phyloP scores from a whole-genome alignment of 805 yeast genomes.

The Henningerozyma blattae region DNA sequence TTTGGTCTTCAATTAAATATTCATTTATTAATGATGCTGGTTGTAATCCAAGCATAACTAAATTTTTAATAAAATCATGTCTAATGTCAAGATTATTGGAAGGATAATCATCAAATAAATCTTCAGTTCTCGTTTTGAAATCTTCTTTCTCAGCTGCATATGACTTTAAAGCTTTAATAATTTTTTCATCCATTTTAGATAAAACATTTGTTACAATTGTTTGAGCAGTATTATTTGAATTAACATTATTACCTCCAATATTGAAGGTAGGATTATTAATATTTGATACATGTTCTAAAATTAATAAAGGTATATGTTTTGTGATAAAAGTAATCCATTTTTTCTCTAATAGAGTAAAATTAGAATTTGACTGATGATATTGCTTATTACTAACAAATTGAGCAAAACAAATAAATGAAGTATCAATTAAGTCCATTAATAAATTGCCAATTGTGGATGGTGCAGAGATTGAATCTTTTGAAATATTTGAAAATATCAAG shows the following conservation, averaged over 20 bases:
- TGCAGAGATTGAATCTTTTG: constrained; percentile 16
- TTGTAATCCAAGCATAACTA: constrained; percentile 30
- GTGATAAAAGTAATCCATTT: constrained; percentile 36
- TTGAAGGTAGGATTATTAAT: constrained; percentile 13
- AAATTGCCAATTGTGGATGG: constrained; percentile 12
- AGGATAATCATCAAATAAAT: constrained; percentile 40
- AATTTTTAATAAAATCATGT: constrained; percentile 37
- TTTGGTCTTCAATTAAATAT: constrained; percentile 29
- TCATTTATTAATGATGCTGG: constrained; percentile 23
- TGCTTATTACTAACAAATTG: constrained; percentile 34
- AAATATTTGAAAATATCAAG: constrained; percentile 24
- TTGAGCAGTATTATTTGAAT: constrained; percentile 5
- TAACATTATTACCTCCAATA: too few species aligned
- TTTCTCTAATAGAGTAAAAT: constrained; percentile 23
- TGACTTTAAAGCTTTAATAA: constrained; percentile 21
- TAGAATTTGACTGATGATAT: constrained; percentile 27
- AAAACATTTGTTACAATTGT: constrained; percentile 13
- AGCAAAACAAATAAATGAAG: constrained; percentile 30
- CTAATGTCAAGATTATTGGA: constrained; percentile 36
- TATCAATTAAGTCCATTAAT: constrained; percentile 22
- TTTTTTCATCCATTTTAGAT: constrained; percentile 20
- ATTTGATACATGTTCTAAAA: constrained; percentile 20
- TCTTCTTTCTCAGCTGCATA: constrained; percentile 26
- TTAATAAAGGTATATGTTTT: constrained; percentile 35
- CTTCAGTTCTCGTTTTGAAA: constrained; percentile 29